These are phyloP conservation scores for Malus hybrid DNA, from an alignment of 331 rosid species.

Conservation along the genomic window DNA sequence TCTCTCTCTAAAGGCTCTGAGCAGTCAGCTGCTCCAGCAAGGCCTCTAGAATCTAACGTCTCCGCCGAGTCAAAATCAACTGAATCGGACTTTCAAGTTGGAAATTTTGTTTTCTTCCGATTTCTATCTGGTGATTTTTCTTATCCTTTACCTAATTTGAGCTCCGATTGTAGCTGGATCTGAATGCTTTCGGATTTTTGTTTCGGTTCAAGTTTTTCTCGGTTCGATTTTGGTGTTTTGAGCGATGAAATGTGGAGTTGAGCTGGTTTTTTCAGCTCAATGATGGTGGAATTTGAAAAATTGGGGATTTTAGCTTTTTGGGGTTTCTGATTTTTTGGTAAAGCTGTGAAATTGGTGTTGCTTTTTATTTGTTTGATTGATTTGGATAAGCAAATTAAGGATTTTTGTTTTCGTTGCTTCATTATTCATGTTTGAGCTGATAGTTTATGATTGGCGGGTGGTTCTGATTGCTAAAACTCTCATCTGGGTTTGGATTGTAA, in stretches of 20 bases:
- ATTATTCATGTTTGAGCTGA: background rate
- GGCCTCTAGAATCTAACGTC: background rate
- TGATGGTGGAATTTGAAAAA: background rate
- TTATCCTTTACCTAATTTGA: background rate
- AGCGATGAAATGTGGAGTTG: background rate
- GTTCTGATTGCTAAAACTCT: background rate
- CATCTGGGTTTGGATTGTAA: background rate
- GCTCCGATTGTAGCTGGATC: slow-evolving; percentile 16
- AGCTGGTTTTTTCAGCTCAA: background rate
- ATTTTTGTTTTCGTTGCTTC: background rate
- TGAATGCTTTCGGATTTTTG: slow-evolving; percentile 4
- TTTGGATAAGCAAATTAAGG: background rate
- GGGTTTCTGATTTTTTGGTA: background rate
- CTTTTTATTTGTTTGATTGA: background rate
- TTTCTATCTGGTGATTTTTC: slow-evolving; percentile 21
- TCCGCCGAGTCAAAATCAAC: background rate
- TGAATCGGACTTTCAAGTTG: background rate
- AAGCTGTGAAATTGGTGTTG: background rate
- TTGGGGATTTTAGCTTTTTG: slow-evolving; percentile 5
- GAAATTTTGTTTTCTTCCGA: background rate
- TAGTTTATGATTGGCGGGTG: background rate
- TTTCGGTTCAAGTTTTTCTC: background rate
- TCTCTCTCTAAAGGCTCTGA: slow-evolving; percentile 16
- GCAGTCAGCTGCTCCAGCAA: slow-evolving; percentile 1
- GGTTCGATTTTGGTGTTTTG: background rate